Evolutionary conservation across 306 rosid species (phyloP).

Genomic region (Dalbergia oliveri): DNA sequence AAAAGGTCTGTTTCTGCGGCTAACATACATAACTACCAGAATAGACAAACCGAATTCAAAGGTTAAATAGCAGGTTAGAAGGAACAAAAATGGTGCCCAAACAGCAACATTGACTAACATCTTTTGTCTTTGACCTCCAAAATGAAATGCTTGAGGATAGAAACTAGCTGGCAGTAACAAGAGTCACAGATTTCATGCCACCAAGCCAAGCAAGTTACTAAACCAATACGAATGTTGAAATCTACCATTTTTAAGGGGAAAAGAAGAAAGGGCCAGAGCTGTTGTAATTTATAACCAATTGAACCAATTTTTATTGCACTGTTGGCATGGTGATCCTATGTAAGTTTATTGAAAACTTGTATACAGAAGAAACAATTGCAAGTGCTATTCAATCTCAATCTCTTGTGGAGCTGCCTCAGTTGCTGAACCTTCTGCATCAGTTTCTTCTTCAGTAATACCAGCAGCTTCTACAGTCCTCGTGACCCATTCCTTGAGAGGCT

Average conservation of each 20-base stretch:
- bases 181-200: conserved; percentile 10
- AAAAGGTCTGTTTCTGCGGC: neutral
- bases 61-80: conserved; percentile 3
- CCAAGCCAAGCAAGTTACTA: conserved; percentile 23
- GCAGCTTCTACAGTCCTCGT: conserved; percentile 82
- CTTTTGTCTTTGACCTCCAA: conserved; percentile 20
- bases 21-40: neutral
- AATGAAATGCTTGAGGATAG: conserved; percentile 16
- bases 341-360: conserved; percentile 8
- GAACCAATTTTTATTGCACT: conserved; percentile 31
- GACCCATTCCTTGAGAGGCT: conserved; percentile 94
- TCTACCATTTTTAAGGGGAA: conserved; percentile 16
- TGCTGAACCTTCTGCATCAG: conserved; percentile 55
- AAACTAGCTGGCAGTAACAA: conserved; percentile 20
- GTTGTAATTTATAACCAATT: conserved; percentile 23
- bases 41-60: neutral
- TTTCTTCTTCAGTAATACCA: conserved; percentile 68
- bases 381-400: conserved; percentile 79
- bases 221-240: conserved; percentile 14
- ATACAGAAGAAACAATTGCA: conserved; percentile 20
- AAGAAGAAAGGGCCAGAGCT: neutral
- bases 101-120: neutral
- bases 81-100: conserved; percentile 1
- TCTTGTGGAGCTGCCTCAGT: conserved; percentile 73
- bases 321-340: conserved; percentile 27